Evolutionary conservation across 495 filamentous ascomycete species (phyloP).

Genomic region (Trichocladium antarcticum): DNA sequence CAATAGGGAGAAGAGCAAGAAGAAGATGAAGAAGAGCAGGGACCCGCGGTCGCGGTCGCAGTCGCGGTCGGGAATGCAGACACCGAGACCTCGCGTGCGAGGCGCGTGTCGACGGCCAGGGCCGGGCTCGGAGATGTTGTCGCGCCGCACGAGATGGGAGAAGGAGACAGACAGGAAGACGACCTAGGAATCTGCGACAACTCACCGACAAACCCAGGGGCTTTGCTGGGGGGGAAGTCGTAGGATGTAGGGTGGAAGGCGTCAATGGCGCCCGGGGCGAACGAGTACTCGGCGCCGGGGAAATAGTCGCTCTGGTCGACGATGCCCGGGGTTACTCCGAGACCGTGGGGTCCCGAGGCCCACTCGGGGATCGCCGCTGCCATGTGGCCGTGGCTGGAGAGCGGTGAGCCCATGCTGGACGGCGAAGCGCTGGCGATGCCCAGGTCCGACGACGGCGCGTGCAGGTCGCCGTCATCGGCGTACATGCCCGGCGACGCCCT

Average conservation of each 20-base stretch:
- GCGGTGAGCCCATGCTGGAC: constrained; percentile 73
- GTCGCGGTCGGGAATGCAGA: constrained; percentile 22
- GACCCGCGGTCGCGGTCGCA: too few species aligned
- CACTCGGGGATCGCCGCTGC: constrained; percentile 49
- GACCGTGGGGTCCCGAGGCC: constrained; percentile 45
- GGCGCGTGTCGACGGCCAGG: constrained; percentile 26
- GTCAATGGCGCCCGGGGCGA: constrained; percentile 35
- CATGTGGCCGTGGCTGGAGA: constrained; percentile 50
- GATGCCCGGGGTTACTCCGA: constrained; percentile 57
- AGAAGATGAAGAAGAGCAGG: too few species aligned
- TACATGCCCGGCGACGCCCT: constrained; percentile 33
- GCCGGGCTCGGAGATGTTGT: constrained; percentile 7
- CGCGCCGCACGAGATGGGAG: constrained; percentile 26
- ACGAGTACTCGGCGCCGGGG: constrained; percentile 47
- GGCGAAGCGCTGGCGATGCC: constrained; percentile 72
- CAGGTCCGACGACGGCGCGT: constrained; percentile 46
- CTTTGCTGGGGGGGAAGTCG: constrained; percentile 47
- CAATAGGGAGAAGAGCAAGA: constrained; percentile 8
- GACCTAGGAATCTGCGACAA: constrained; percentile 36
- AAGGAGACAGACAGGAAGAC: constrained; percentile 20
- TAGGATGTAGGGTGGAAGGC: constrained; percentile 44
- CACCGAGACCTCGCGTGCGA: constrained; percentile 24
- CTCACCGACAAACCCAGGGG: constrained; percentile 66
- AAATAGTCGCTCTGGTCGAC: constrained; percentile 51
- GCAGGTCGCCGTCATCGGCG: constrained; percentile 36